Evolutionary conservation across 768 basidiomycete genomes (phyloP).

Genomic region (Kwoniella botswanensis): DNA sequence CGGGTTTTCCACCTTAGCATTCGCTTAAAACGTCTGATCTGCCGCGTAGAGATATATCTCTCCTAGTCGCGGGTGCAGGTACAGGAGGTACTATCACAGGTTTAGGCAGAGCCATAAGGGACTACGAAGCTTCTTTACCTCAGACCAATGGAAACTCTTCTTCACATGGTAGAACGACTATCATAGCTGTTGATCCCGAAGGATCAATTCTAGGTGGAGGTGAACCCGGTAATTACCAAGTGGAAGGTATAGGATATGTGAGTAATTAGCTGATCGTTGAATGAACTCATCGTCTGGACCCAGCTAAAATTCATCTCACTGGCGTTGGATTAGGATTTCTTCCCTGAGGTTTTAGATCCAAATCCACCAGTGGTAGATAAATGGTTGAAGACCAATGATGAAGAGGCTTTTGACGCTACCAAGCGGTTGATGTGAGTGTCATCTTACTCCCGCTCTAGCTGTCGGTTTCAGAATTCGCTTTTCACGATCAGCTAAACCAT

Average conservation of each 20-base stretch:
- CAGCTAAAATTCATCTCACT: not conserved
- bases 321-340: constrained; percentile 66
- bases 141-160: not conserved
- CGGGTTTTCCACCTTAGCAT: not conserved
- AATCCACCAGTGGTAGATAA: constrained; percentile 65
- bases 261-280: constrained; percentile 14
- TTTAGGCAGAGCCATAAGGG: constrained; percentile 44
- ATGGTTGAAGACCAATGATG: constrained; percentile 80
- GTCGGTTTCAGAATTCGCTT: not conserved
- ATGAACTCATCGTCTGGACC: not conserved
- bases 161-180: constrained; percentile 36
- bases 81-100: constrained; percentile 97
- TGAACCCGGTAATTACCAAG: constrained; percentile 67
- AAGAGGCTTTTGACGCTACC: constrained; percentile 77
- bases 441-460: not conserved
- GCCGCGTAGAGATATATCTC: constrained; percentile 62
- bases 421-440: constrained; percentile 67
- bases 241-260: constrained; percentile 88
- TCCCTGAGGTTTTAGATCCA: constrained; percentile 83
- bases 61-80: constrained; percentile 82
- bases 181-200: constrained; percentile 92
- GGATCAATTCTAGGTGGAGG: constrained; percentile 80
- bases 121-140: constrained; percentile 48
- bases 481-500: too few relatives aligned
- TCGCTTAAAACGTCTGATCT: constrained; percentile 64